phyloP scores from a whole-genome alignment of 1,284 basidiomycete genomes.

The Salmacisia buchloeana region DNA sequence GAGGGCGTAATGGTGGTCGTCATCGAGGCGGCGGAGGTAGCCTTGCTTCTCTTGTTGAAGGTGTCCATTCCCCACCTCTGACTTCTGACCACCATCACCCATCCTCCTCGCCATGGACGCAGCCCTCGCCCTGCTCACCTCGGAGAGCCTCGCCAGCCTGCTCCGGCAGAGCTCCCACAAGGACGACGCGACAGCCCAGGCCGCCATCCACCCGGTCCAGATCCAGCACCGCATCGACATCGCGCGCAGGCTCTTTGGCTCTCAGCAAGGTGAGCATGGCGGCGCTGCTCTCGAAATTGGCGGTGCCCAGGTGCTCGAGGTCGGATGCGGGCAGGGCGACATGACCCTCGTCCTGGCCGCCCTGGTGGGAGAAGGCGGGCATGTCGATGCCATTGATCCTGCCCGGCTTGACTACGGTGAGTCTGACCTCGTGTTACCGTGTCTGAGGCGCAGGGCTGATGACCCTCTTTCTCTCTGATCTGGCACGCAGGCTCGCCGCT shows the following conservation, averaged over 20 bases:
- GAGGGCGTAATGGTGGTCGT: no score
- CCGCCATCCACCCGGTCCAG: constrained; percentile 23
- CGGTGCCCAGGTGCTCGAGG: constrained; percentile 52
- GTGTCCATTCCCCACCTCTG: no score
- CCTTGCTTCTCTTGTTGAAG: no score
- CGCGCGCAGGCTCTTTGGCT: constrained; percentile 49
- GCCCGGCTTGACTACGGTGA: constrained; percentile 53
- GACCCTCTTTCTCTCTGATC: no score
- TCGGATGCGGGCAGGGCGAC: constrained; percentile 56
- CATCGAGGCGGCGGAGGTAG: no score
- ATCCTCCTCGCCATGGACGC: constrained; percentile 2
- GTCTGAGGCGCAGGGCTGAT: no score
- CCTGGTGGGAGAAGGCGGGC: constrained; percentile 51
- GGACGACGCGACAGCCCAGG: neutral
- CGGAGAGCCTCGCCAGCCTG: neutral
- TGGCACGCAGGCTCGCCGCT: constrained; percentile 49
- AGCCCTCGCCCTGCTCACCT: neutral
- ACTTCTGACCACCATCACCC: neutral
- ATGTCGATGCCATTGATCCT: constrained; percentile 54
- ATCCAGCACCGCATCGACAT: constrained; percentile 53
- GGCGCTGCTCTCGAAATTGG: neutral
- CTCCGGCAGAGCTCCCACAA: neutral
- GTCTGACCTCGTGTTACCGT: constrained; percentile 4
- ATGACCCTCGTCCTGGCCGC: constrained; percentile 53
- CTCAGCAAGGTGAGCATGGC: neutral